Base-by-base conservation (phyloP, 371 early-diverging fungal genomes). In the Mucor sp. region DNA sequence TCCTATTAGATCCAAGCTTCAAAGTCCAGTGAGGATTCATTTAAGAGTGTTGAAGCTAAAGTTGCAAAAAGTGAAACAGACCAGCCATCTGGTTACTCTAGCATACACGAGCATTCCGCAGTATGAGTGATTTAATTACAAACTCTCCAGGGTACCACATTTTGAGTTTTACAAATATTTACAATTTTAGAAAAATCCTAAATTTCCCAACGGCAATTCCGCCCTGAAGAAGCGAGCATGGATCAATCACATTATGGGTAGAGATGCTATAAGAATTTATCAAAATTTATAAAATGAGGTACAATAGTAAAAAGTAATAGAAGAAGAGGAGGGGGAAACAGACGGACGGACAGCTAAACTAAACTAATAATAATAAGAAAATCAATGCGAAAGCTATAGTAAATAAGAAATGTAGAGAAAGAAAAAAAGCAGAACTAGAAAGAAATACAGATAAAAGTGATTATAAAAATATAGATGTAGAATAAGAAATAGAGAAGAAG, bases 281-380 rank as follows among this genome's bases (percentile, higher is more conserved):
- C 23, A 25, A 53, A 23, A 25, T 53, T 53, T 53, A 27, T 53
- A 53, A 15, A 53, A 27, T 53, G 27, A 53, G 15, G 50, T 25
- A 50, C 50, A 50, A 25, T 23, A n/a, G 21, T 48, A 48, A 23
- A 53, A 53, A 53, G 27, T 25, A 53, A 27, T 53, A 53, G 14
- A 14, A 53, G 6, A 15, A 53, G 14, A 53, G 7, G 44, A 6
- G 44, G 47, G 53, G 53, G 23, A 27, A 25, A 53, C 53, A 53
- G 53, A 53, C 53, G 53, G 53, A 53, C 25, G 15, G 53, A 53
- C 53, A 53, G 27, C 12, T 27, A 27, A 53, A 53, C 27, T 53
- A 53, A 47, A 33, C n/a, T 48, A 11, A 48, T 32, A 62, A 62
- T 47, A 62, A 48, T 32, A 57, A 57, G n/a, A 62, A 41, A 28